These are phyloP conservation scores for Globisporangium nunn DNA, from an alignment of 352 stramenopile genomes.

Conservation along the genomic window DNA sequence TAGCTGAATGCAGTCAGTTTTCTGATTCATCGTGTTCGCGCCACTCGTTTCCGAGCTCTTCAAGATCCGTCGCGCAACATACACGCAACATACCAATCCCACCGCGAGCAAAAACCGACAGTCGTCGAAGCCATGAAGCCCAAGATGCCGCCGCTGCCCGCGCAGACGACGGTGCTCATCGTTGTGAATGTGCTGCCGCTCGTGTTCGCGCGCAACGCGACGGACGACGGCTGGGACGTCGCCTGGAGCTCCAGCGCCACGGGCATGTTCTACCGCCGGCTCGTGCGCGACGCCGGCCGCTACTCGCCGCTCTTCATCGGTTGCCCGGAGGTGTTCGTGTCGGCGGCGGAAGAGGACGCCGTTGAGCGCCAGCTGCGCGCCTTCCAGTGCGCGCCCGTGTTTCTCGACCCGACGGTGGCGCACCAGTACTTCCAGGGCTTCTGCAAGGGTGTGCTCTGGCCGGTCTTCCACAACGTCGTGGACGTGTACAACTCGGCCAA, in stretches of 20 bases:
- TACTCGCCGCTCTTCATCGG: slow-evolving; percentile 66
- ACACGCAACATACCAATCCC: neutral
- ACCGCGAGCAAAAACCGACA: too few relatives aligned
- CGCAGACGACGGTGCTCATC: slow-evolving; percentile 58
- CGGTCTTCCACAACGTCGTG: slow-evolving; percentile 95
- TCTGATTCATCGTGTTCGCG: too few relatives aligned
- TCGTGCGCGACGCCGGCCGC: slow-evolving; percentile 40
- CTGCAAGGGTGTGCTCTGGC: slow-evolving; percentile 97
- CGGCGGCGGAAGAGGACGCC: slow-evolving; percentile 42
- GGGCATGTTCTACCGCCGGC: slow-evolving; percentile 69
- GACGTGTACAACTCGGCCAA: slow-evolving; percentile 91
- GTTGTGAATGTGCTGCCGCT: slow-evolving; percentile 76
- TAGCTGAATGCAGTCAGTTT: neutral
- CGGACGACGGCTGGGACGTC: slow-evolving; percentile 41
- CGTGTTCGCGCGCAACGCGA: slow-evolving; percentile 50
- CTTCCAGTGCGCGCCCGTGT: slow-evolving; percentile 95
- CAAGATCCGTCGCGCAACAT: neutral
- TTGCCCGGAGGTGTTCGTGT: slow-evolving; percentile 69
- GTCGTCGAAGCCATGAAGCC: neutral
- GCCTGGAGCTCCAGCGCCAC: slow-evolving; percentile 69
- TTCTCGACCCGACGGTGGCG: slow-evolving; percentile 84
- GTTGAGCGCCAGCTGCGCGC: slow-evolving; percentile 72
- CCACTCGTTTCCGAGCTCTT: neutral
- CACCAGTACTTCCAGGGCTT: slow-evolving; percentile 90
- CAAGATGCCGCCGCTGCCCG: neutral